Evolutionary conservation across 345 rosid genomes (phyloP).

Genomic region (Eucalyptus cloeziana): DNA sequence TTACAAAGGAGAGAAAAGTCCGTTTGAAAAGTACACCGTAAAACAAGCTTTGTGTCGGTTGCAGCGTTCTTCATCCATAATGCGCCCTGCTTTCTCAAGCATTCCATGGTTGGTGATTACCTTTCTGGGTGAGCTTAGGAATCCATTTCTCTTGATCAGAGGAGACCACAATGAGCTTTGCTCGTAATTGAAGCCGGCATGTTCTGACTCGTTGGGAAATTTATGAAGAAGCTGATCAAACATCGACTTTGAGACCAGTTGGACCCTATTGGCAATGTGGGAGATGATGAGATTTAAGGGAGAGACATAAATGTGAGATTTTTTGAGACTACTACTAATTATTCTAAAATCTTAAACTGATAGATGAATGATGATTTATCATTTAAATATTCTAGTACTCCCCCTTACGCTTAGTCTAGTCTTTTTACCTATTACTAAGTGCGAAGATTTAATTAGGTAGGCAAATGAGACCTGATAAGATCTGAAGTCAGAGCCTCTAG

Average conservation of each 20-base stretch:
- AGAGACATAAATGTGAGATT: slow-evolving; percentile 9
- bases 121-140: not conserved
- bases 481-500: no score
- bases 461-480: no score
- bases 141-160: not conserved
- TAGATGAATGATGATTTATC: no score
- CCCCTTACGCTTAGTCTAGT: no score
- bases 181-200: not conserved
- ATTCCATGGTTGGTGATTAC: not conserved
- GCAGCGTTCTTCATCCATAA: not conserved
- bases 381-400: no score
- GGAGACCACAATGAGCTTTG: not conserved
- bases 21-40: not conserved
- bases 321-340: no score
- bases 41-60: not conserved
- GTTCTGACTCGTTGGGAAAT: not conserved
- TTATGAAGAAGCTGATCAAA: not conserved
- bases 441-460: no score
- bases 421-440: accelerated
- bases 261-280: not conserved
- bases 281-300: slow-evolving; percentile 37
- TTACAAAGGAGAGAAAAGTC: not conserved
- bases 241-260: not conserved
- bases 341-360: no score
- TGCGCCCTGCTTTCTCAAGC: not conserved